Evolutionary conservation across 1,139 yeast species (phyloP).

Genomic region (Sugiyamaella neomexicana): DNA sequence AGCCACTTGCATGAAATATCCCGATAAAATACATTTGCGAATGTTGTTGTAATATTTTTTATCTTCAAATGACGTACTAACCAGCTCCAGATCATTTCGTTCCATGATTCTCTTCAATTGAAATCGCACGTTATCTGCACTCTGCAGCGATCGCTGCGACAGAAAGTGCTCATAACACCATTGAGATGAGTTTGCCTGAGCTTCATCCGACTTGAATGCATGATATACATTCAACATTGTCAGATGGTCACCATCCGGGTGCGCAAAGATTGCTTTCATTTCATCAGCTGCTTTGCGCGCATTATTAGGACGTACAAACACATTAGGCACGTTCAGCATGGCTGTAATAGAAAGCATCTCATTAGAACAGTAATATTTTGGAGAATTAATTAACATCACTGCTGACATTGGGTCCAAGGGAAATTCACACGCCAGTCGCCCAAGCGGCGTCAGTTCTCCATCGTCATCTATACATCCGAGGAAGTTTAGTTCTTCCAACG

Average conservation of each 20-base stretch:
- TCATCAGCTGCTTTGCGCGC: slow-evolving; percentile 93
- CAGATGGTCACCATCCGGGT: slow-evolving; percentile 93
- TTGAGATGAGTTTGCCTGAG: slow-evolving; percentile 47
- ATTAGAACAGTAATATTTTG: slow-evolving; percentile 81
- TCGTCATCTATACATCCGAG: slow-evolving; percentile 88
- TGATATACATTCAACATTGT: slow-evolving; percentile 86
- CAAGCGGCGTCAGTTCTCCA: slow-evolving; percentile 85
- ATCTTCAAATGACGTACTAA: slow-evolving; percentile 69
- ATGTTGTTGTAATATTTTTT: slow-evolving; percentile 66
- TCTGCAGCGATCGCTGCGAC: slow-evolving; percentile 75
- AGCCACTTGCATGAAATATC: slow-evolving; percentile 98
- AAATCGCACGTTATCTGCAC: slow-evolving; percentile 81
- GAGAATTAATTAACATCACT: slow-evolving; percentile 85
- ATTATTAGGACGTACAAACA: slow-evolving; percentile 89
- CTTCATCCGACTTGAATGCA: slow-evolving; percentile 70
- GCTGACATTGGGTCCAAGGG: slow-evolving; percentile 97
- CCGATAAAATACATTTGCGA: slow-evolving; percentile 84
- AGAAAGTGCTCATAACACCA: slow-evolving; percentile 95
- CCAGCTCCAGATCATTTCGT: slow-evolving; percentile 68
- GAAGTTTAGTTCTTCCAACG: slow-evolving; percentile 90
- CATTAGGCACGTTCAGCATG: slow-evolving; percentile 86
- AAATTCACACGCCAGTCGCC: slow-evolving; percentile 86
- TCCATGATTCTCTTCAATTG: slow-evolving; percentile 86
- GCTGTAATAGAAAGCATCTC: slow-evolving; percentile 89
- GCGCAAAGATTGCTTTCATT: slow-evolving; percentile 82